Base-by-base conservation (phyloP, 345 rosid genomes). In the Xanthoceras sorbifolium region DNA sequence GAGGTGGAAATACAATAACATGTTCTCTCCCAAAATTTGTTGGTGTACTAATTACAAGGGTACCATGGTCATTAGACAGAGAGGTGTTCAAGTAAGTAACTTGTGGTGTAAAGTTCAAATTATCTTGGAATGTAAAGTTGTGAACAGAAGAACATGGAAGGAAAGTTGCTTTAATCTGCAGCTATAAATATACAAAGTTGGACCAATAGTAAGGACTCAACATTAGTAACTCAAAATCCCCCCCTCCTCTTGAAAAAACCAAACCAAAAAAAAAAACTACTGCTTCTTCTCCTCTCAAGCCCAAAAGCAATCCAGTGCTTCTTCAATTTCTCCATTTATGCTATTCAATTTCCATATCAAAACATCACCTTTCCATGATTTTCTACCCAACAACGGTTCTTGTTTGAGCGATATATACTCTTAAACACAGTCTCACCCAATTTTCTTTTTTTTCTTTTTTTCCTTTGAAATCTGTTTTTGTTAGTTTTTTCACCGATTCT, bases 141-240 rank as follows among this genome's bases (percentile, higher is more conserved):
- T 40, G 15, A 57, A 60, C 34, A 42, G 29, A 75, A 73, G 29
- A 63, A 42, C 42, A 44, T 6, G 42, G 28, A 20, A 28, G n/a
- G 5, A 69, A 62, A 54, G 46, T 20, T 57, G 60, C 38, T 68
- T 55, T 18, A 8, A 71, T 4, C 67, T 74, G 54, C 83, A 9
- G 82, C 88, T 87, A 89, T 87, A 89, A 85, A 80, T 87, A 80
- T 55, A 20, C 70, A 68, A 74, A 42, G 70, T 55, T 17, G 77
- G 73, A 74, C 42, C 61, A 48, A 34, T 31, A 60, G 36, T 3
- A 7, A 14, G 73, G 4, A 9, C 74, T 52, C 54, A 52, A 22
- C 46, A 1, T 18, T 46, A 26, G 26, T 50, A 44, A 68, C 34
- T 57, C 55, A 2, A 34, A n/a, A 25, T 10, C 36, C 71, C 3